phyloP scores from a whole-genome alignment of 495 filamentous ascomycete genomes.

The Talaromyces borbonicus region DNA sequence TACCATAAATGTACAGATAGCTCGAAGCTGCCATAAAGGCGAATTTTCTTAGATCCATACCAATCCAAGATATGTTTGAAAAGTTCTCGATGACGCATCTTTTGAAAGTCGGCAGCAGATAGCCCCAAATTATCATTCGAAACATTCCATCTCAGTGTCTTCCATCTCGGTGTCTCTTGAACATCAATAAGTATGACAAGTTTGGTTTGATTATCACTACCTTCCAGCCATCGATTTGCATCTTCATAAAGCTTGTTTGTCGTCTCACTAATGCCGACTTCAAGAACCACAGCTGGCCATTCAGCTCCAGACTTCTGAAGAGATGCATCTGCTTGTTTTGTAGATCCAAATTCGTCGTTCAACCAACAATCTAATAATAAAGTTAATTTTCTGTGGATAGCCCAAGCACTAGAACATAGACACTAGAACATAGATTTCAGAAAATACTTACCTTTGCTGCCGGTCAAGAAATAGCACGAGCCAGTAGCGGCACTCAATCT shows the following conservation, averaged over 20 bases:
- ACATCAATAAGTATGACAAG: not conserved
- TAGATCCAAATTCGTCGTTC: not conserved
- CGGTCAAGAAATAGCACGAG: not conserved
- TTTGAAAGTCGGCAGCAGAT: not conserved
- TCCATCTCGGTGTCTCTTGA: not conserved
- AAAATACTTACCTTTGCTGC: not conserved
- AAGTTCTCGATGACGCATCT: not conserved
- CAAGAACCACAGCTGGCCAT: not conserved
- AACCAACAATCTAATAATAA: not conserved
- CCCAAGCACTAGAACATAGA: too few relatives aligned
- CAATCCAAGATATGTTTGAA: not conserved
- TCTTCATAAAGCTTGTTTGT: not conserved
- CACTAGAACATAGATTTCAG: not conserved
- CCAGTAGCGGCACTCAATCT: not conserved
- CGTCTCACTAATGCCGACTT: not conserved
- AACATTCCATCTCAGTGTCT: not conserved
- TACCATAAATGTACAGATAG: conserved; percentile 2
- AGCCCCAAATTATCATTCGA: not conserved
- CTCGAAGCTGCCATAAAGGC: not conserved
- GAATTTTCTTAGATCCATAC: not conserved
- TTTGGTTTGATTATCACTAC: not conserved
- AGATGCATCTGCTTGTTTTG: not conserved
- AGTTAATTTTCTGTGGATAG: not conserved
- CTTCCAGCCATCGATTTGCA: not conserved
- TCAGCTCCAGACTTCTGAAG: not conserved